A percentile compares a stretch with the other conserved stretches of the same genome.
Evolutionary conservation across 2,329 filamentous ascomycete genomes (phyloP).

Genomic region (Diplodia intermedia): DNA sequence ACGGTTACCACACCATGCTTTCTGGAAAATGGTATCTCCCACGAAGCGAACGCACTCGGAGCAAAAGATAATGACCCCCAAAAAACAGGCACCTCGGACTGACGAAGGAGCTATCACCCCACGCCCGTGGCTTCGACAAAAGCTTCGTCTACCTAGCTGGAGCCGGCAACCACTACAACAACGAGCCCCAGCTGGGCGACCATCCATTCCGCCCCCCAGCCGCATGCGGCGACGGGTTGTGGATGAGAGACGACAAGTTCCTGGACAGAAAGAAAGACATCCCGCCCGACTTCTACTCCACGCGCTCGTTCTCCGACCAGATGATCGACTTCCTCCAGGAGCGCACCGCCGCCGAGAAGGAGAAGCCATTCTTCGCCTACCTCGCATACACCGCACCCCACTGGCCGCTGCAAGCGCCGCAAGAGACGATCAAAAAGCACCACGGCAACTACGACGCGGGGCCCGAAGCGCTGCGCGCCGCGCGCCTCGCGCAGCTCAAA

Average conservation of each 20-base stretch:
- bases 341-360: conserved; percentile 13
- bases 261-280: conserved; percentile 26
- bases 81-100: conserved; percentile 22
- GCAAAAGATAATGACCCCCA: not conserved
- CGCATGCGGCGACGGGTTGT: conserved; percentile 9
- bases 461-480: conserved; percentile 8
- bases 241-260: conserved; percentile 28
- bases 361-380: conserved; percentile 32
- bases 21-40: conserved; percentile 21
- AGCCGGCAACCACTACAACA: conserved; percentile 30
- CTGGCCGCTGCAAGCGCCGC: conserved; percentile 30
- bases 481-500: conserved; percentile 17
- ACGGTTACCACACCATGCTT: conserved; percentile 26
- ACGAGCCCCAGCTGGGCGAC: conserved; percentile 31
- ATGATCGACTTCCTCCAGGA: conserved; percentile 19
- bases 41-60: fast-evolving
- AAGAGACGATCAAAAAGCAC: conserved; percentile 20
- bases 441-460: conserved; percentile 27
- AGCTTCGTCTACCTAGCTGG: conserved; percentile 28
- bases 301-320: conserved; percentile 17
- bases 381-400: conserved; percentile 26
- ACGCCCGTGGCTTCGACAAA: conserved; percentile 26
- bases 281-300: conserved; percentile 25
- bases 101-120: conserved; percentile 28
- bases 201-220: conserved; percentile 12